A percentile compares a stretch with the other conserved stretches of the same genome.
Evolutionary conservation across 306 rosid species (phyloP).

Genomic region (Betula pendula): DNA sequence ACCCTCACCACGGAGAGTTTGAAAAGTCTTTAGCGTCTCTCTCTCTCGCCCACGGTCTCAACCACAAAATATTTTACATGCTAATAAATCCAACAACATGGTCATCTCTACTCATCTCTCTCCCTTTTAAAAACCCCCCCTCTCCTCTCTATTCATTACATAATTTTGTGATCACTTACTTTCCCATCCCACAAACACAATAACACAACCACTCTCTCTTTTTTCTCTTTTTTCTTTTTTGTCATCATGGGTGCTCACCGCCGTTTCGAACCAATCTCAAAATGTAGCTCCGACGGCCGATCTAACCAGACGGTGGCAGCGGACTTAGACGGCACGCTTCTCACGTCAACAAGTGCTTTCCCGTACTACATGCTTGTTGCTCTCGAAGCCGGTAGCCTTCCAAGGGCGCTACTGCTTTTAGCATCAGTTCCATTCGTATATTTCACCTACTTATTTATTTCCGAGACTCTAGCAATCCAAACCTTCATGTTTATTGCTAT

Average conservation of each 20-base stretch:
- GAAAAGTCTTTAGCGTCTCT: not conserved
- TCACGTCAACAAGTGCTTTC: conserved; percentile 63
- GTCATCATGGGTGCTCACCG: conserved; percentile 53
- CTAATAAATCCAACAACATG: conserved; percentile 24
- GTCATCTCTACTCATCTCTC: conserved; percentile 13
- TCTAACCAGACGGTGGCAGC: conserved; percentile 78
- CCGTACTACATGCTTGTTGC: conserved; percentile 94
- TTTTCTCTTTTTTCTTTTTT: not conserved
- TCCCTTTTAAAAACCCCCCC: conserved; percentile 37
- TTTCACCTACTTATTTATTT: conserved; percentile 59
- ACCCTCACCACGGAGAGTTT: not conserved
- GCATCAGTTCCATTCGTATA: conserved; percentile 60
- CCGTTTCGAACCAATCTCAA: conserved; percentile 58
- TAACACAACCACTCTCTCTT: not conserved
- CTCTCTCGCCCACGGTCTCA: not conserved
- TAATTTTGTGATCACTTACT: conserved; percentile 18
- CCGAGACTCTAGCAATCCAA: conserved; percentile 64
- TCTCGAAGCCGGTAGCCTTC: conserved; percentile 77
- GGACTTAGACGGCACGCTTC: conserved; percentile 82
- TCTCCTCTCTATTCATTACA: conserved; percentile 35
- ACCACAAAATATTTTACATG: conserved; percentile 29
- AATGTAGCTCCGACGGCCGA: conserved; percentile 59
- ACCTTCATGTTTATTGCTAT: conserved; percentile 60
- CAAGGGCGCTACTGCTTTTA: conserved; percentile 63
- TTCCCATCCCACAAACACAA: not conserved